phyloP scores from a whole-genome alignment of 345 rosid genomes.

The Schrenkiella parvula region DNA sequence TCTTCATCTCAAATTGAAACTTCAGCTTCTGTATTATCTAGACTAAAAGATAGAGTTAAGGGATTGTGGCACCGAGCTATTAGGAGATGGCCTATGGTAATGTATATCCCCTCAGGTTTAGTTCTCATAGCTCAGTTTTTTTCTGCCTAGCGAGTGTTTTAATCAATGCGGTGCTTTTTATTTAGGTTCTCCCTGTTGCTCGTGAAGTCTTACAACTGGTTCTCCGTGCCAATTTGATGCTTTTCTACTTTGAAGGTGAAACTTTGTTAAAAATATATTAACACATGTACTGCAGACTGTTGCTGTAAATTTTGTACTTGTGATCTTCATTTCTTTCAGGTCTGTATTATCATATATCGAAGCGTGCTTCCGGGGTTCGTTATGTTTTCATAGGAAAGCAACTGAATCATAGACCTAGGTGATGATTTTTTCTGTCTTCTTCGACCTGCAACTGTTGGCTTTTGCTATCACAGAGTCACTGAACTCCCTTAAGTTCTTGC shows the following conservation, averaged over 20 bases:
- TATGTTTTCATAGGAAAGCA: constrained; percentile 92
- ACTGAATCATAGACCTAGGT: constrained; percentile 94
- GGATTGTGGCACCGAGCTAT: constrained; percentile 48
- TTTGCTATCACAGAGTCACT: neutral
- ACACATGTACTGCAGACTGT: neutral
- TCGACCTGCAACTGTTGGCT: neutral
- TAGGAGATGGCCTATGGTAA: constrained; percentile 84
- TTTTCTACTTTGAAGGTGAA: constrained; percentile 96
- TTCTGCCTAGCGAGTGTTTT: neutral
- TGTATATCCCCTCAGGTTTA: neutral
- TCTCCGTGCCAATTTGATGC: constrained; percentile 88
- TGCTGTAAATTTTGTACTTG: neutral
- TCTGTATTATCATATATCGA: constrained; percentile 86
- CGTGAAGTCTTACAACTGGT: constrained; percentile 75
- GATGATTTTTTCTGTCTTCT: constrained; percentile 13
- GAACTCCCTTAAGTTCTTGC: constrained; percentile 24
- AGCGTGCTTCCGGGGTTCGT: constrained; percentile 78
- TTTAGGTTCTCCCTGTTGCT: constrained; percentile 71
- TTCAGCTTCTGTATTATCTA: constrained; percentile 43
- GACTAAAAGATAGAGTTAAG: constrained; percentile 52
- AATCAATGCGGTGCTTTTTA: neutral
- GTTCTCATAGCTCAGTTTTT: neutral
- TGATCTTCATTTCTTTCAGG: constrained; percentile 41
- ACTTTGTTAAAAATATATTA: neutral
- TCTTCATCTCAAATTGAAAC: constrained; percentile 41